A percentile compares a stretch with the other conserved stretches of the same genome.
Conservation (phyloP, 306 rosid genomes). For the Mimosa bimucronata region DNA sequence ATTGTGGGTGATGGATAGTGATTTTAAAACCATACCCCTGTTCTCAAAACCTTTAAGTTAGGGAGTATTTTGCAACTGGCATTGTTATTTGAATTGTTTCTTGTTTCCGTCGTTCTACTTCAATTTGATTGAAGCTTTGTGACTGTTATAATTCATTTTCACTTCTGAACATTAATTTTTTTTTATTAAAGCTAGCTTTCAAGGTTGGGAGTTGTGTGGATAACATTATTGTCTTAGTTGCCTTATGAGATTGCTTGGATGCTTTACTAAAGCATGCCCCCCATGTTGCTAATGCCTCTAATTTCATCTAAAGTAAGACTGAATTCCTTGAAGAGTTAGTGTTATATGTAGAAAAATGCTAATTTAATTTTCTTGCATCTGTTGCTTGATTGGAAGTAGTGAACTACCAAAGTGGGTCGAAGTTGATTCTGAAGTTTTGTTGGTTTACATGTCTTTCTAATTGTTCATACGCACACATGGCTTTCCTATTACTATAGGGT, state of each 20-base stretch:
- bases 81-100: conserved; percentile 13
- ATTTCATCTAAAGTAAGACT: conserved; percentile 1
- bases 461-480: neutral
- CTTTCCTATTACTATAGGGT: neutral
- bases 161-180: neutral
- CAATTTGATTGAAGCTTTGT: neutral
- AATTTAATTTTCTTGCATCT: neutral
- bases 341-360: neutral
- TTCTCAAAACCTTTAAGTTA: too few species aligned
- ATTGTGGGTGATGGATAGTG: too few species aligned
- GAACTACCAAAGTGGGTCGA: conserved; percentile 18
- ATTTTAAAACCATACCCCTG: too few species aligned
- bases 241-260: neutral
- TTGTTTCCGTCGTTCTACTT: conserved; percentile 17
- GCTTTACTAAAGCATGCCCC: neutral
- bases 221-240: conserved; percentile 1
- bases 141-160: neutral
- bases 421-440: conserved; percentile 8
- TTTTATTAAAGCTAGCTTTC: neutral
- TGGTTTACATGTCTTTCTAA: conserved; percentile 15
- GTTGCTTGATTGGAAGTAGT: conserved; percentile 17
- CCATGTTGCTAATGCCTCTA: conserved; percentile 14
- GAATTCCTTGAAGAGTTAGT: conserved; percentile 9
- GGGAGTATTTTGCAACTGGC: conserved; percentile 13
- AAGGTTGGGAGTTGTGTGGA: neutral